phyloP scores from a whole-genome alignment of 495 filamentous ascomycete genomes.

The Xylaria curta region DNA sequence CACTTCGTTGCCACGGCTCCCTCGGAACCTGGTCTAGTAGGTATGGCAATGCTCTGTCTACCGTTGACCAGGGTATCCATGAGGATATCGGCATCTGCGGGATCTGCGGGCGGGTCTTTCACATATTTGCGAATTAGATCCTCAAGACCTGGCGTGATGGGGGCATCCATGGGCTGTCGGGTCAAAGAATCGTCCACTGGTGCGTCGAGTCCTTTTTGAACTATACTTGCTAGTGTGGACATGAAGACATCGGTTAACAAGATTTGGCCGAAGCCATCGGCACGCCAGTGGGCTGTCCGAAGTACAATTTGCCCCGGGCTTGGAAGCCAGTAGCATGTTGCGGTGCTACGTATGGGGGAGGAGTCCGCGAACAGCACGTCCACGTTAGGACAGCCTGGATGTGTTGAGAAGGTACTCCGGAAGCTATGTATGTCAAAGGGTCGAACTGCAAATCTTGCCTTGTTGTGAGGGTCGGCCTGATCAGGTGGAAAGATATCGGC shows the following conservation, averaged over 20 bases:
- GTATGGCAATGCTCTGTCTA: constrained; percentile 26
- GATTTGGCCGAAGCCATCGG: constrained; percentile 36
- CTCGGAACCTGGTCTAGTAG: constrained; percentile 1
- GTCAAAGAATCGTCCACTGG: background rate
- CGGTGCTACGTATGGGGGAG: constrained; percentile 33
- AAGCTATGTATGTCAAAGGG: constrained; percentile 7
- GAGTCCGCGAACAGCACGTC: constrained; percentile 22
- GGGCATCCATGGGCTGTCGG: background rate
- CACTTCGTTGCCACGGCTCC: background rate
- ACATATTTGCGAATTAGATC: background rate
- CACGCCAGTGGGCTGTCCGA: constrained; percentile 37
- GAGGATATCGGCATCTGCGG: constrained; percentile 15
- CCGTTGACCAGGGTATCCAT: constrained; percentile 8
- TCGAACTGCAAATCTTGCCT: background rate
- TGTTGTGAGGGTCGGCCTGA: background rate
- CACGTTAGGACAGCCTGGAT: background rate
- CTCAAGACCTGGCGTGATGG: constrained; percentile 19
- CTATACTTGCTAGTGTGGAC: constrained; percentile 1
- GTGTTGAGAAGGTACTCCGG: background rate
- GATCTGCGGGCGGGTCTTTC: background rate
- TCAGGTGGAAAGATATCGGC: background rate
- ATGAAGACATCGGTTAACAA: constrained; percentile 34
- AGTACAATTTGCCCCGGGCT: constrained; percentile 28
- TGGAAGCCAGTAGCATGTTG: constrained; percentile 37
- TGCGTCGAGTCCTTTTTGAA: background rate